Conservation (phyloP, 305 asterid species). For the Fraxinus sp. region DNA sequence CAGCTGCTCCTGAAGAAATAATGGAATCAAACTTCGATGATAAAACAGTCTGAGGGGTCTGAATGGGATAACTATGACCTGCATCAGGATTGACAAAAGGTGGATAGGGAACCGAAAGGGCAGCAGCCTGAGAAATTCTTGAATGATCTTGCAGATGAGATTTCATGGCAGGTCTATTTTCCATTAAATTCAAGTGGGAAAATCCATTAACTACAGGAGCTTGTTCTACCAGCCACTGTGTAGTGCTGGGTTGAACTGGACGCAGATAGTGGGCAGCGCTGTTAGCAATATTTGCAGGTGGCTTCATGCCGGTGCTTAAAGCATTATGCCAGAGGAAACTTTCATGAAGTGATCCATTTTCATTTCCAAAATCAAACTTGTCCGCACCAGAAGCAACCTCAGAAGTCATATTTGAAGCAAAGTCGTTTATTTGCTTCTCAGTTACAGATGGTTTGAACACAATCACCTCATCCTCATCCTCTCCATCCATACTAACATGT, state of each 20-base stretch:
- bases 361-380: conserved; percentile 36
- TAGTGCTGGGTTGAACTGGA: conserved; percentile 42
- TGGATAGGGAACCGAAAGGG: conserved; percentile 55
- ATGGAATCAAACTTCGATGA: conserved; percentile 53
- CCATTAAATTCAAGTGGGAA: conserved; percentile 53
- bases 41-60: conserved; percentile 41
- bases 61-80: conserved; percentile 41
- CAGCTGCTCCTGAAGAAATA: conserved; percentile 43
- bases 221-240: conserved; percentile 56
- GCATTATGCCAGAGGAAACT: conserved; percentile 41
- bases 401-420: conserved; percentile 36
- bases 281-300: conserved; percentile 34
- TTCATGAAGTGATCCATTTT: conserved; percentile 41
- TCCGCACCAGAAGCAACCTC: conserved; percentile 33
- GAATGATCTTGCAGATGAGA: conserved; percentile 47
- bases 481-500: conserved; percentile 42
- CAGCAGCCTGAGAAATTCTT: conserved; percentile 50
- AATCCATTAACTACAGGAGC: conserved; percentile 49
- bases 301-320: conserved; percentile 35
- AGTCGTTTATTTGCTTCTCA: conserved; percentile 60
- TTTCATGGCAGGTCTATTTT: conserved; percentile 42
- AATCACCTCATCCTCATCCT: conserved; percentile 93
- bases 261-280: conserved; percentile 48
- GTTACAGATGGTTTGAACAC: conserved; percentile 68
- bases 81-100: conserved; percentile 36